phyloP scores from a whole-genome alignment of 2,329 filamentous ascomycete genomes.

The Fusarium caatingaense region DNA sequence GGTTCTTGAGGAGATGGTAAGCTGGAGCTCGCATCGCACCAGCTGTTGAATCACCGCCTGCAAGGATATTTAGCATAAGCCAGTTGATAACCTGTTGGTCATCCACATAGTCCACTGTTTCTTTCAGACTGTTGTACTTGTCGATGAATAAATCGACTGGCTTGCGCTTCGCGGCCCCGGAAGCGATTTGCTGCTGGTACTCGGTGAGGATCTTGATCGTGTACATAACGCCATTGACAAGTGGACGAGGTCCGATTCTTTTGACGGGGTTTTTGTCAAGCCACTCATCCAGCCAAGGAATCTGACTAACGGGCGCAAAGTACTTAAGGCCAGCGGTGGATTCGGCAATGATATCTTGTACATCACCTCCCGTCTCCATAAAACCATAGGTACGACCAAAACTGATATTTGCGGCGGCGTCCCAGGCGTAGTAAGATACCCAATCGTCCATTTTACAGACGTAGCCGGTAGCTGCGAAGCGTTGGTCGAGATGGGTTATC shows the following conservation, averaged over 20 bases:
- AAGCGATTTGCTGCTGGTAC: slow-evolving; percentile 30
- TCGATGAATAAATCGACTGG: slow-evolving; percentile 38
- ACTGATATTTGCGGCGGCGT: slow-evolving; percentile 37
- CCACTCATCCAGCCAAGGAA: slow-evolving; percentile 41
- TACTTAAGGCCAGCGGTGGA: slow-evolving; percentile 32
- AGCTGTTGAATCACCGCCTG: slow-evolving; percentile 36
- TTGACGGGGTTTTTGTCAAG: slow-evolving; percentile 39
- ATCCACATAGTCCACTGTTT: slow-evolving; percentile 32
- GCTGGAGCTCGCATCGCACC: slow-evolving; percentile 35
- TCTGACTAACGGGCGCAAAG: slow-evolving; percentile 36
- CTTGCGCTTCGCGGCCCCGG: slow-evolving; percentile 22
- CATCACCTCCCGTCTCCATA: slow-evolving; percentile 26
- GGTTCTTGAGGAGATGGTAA: slow-evolving; percentile 30
- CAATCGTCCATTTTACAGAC: slow-evolving; percentile 40
- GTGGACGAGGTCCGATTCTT: slow-evolving; percentile 15
- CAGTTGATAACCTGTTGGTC: slow-evolving; percentile 38
- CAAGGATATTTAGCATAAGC: slow-evolving; percentile 38
- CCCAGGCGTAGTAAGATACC: slow-evolving; percentile 39
- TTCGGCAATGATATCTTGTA: slow-evolving; percentile 27
- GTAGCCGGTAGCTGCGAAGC: slow-evolving; percentile 11
- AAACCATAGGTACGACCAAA: slow-evolving; percentile 34
- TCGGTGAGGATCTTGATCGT: slow-evolving; percentile 37
- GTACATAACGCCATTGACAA: slow-evolving; percentile 23
- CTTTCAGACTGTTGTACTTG: slow-evolving; percentile 34
- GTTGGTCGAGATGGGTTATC: slow-evolving; percentile 21